Percentiles rank a stretch among this genome's conserved stretches.
phyloP scores from a whole-genome alignment of 2,329 filamentous ascomycete species.

The Amphichorda felina region DNA sequence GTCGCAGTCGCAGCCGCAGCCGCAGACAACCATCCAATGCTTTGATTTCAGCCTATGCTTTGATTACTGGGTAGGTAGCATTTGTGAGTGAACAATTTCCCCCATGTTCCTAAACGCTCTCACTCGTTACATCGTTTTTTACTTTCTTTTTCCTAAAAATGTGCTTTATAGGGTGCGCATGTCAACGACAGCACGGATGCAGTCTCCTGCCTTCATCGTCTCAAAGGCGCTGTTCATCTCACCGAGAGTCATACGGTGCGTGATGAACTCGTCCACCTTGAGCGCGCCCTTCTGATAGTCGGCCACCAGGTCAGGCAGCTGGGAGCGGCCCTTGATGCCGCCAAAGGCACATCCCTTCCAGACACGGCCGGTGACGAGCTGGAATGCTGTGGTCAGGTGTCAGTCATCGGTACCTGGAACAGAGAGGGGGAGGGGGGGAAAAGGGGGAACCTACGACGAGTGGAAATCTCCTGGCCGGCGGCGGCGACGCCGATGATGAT shows the following conservation, averaged over 20 bases:
- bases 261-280: conserved; percentile 99
- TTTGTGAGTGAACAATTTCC: too few relatives aligned
- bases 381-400: conserved; percentile 62
- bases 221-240: conserved; percentile 87
- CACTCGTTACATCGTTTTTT: background rate
- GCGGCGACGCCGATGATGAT: conserved; percentile 97
- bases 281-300: conserved; percentile 85
- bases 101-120: too few relatives aligned
- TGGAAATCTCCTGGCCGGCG: conserved; percentile 90
- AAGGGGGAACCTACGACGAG: conserved; percentile 60
- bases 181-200: conserved; percentile 85
- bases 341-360: conserved; percentile 98
- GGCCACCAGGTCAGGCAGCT: conserved; percentile 74
- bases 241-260: conserved; percentile 72
- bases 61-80: too few relatives aligned
- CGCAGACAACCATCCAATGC: too few relatives aligned
- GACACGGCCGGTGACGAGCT: conserved; percentile 92
- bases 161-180: conserved; percentile 30
- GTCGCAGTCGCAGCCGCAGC: too few relatives aligned
- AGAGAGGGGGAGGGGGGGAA: background rate
- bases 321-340: conserved; percentile 92
- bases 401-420: conserved; percentile 4
- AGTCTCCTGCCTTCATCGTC: conserved; percentile 92
- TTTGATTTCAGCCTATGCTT: too few relatives aligned
- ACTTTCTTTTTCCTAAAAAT: background rate